Base-by-base conservation (phyloP, 2,329 filamentous ascomycete species). In the Beauveria medogensis region DNA sequence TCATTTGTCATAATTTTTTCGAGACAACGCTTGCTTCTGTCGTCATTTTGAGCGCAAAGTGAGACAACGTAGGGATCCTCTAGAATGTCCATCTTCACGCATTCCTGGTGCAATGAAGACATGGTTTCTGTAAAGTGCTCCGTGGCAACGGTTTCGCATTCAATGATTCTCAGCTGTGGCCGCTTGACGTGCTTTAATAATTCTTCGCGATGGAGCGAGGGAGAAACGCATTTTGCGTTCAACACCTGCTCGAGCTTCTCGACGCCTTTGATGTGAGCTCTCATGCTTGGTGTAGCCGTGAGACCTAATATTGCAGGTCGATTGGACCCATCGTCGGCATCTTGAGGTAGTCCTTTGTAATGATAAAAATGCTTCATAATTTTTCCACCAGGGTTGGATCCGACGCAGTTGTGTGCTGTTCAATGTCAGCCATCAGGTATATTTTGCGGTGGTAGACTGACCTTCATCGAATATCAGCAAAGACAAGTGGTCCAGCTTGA, bases 401-500 rank as follows among this genome's bases (percentile, higher is more conserved):
- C 77, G 5, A 79, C 80, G 66, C 89, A 93, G 69, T 92, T 86
- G 69, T 96, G 91, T 10, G 89, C 91, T 89, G 9, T 4, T 5
- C 16, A 41, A 70, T 56, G 68, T 51, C 2, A 51, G 55, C n/a
- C 22, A 30, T 12, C 60, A 44, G 40, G 55, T 22, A 18, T 14
- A 26, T 20, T 18, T 26, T 14, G 20, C 12, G 14, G 10, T 24
- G 30, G 9, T 8, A 5, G 5, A 6, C 28, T 43, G 69, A 88
- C 90, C 90, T 84, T 96, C 92, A 68, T 96, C 92, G 66, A 96
- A 89, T 0, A 96, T 81, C 18, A 95, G 74, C 5, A 96, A 76
- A 5, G 86, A 79, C 24, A 96, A 72, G 2, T 76, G 77, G 0
- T 76, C 69, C 67, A 95, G 81, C 2, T 71, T 77, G 2, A 96